phyloP scores from a whole-genome alignment of 2,329 filamentous ascomycete genomes.

The Samsoniella hepiali region DNA sequence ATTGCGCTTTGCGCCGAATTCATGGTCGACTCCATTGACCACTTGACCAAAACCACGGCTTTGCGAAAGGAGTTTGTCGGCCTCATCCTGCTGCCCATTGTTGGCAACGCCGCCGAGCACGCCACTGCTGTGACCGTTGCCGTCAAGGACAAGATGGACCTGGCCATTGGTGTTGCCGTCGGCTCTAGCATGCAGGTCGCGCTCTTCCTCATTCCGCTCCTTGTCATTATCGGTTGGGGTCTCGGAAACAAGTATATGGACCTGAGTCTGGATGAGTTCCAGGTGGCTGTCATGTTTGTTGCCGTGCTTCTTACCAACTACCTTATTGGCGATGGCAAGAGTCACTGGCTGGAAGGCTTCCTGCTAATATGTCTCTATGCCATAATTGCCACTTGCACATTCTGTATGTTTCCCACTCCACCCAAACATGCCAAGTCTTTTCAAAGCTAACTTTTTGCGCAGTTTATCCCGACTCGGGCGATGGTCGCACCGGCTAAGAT shows the following conservation, averaged over 20 bases:
- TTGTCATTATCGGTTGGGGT: constrained; percentile 76
- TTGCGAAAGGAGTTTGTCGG: constrained; percentile 74
- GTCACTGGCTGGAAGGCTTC: constrained; percentile 77
- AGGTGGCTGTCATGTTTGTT: constrained; percentile 81
- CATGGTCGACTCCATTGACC: constrained; percentile 70
- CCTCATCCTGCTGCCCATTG: constrained; percentile 75
- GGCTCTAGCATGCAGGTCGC: constrained; percentile 79
- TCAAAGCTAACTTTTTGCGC: neutral
- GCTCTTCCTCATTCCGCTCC: constrained; percentile 72
- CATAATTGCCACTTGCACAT: constrained; percentile 70
- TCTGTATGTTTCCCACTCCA: constrained; percentile 46
- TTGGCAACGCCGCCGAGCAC: constrained; percentile 81
- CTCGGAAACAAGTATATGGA: constrained; percentile 71
- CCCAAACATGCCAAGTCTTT: neutral
- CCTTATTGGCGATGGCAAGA: constrained; percentile 76
- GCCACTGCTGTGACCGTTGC: constrained; percentile 77
- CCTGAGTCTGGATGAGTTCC: constrained; percentile 83
- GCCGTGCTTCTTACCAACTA: constrained; percentile 84
- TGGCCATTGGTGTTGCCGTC: constrained; percentile 76
- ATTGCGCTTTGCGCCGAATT: constrained; percentile 81
- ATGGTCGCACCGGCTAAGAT: neutral
- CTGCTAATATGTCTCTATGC: constrained; percentile 73
- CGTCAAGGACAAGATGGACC: constrained; percentile 81
- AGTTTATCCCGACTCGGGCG: constrained; percentile 10
- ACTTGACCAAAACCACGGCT: constrained; percentile 56